Evolutionary conservation across 257 asterid species (phyloP).

Genomic region (Fraxinus quadrangulata): DNA sequence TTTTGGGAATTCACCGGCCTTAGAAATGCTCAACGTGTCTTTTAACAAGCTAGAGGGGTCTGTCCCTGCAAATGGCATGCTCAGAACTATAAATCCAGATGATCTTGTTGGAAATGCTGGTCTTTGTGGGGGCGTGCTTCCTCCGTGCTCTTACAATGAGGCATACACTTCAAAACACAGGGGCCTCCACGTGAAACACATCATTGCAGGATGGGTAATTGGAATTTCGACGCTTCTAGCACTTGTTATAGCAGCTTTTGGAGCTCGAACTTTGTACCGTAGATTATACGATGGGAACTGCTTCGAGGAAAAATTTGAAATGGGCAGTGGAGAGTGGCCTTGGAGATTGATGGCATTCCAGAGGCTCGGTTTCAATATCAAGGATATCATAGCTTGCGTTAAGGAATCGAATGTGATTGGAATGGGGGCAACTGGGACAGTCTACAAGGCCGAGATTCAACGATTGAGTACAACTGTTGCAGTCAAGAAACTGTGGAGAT

Average conservation of each 20-base stretch:
- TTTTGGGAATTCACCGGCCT: slow-evolving; percentile 71
- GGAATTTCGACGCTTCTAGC: slow-evolving; percentile 52
- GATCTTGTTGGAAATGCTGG: slow-evolving; percentile 62
- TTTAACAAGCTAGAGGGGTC: slow-evolving; percentile 59
- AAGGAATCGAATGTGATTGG: slow-evolving; percentile 69
- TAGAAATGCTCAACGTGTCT: slow-evolving; percentile 65
- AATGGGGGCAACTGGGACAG: slow-evolving; percentile 73
- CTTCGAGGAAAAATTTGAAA: slow-evolving; percentile 54
- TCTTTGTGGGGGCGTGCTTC: slow-evolving; percentile 67
- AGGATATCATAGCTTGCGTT: slow-evolving; percentile 56
- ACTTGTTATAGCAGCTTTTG: slow-evolving; percentile 43
- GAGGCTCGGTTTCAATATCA: slow-evolving; percentile 58
- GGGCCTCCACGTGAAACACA: slow-evolving; percentile 46
- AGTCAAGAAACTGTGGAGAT: slow-evolving; percentile 68
- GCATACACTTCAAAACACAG: slow-evolving; percentile 33
- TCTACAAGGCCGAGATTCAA: slow-evolving; percentile 61
- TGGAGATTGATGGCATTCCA: slow-evolving; percentile 82
- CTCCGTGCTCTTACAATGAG: slow-evolving; percentile 52
- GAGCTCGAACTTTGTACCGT: slow-evolving; percentile 42
- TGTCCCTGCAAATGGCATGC: slow-evolving; percentile 65
- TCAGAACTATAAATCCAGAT: slow-evolving; percentile 61
- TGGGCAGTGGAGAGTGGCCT: slow-evolving; percentile 59
- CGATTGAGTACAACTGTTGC: slow-evolving; percentile 52
- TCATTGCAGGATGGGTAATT: slow-evolving; percentile 56
- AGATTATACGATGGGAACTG: slow-evolving; percentile 62